Percentiles rank a stretch among this genome's conserved stretches.
Evolutionary conservation across 2,329 filamentous ascomycete genomes (phyloP).

Genomic region (Cytospora mali): DNA sequence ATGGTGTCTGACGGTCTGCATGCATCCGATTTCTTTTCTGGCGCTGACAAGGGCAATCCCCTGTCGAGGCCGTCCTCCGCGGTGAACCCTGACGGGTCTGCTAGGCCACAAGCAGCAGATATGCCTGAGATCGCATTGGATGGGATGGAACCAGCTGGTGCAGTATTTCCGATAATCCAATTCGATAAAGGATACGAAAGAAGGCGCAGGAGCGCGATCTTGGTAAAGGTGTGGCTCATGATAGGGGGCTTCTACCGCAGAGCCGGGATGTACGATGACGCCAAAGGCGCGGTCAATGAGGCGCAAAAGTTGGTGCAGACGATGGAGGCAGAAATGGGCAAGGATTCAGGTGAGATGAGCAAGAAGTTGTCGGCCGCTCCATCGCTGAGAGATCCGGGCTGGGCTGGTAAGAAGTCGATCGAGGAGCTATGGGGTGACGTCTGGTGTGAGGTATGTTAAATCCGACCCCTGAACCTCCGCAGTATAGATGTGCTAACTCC

Average conservation of each 20-base stretch:
- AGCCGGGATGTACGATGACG: conserved; percentile 78
- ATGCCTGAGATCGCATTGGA: conserved; percentile 45
- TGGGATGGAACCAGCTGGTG: conserved; percentile 48
- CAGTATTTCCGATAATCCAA: conserved; percentile 54
- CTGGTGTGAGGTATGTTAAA: conserved; percentile 69
- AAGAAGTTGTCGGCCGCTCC: conserved; percentile 65
- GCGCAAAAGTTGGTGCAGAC: conserved; percentile 74
- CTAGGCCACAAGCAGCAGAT: conserved; percentile 44
- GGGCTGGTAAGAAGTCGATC: conserved; percentile 79
- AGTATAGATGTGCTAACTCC: conserved; percentile 1
- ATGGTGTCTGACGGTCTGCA: conserved; percentile 41
- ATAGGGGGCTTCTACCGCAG: conserved; percentile 87
- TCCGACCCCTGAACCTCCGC: not conserved
- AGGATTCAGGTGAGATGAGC: conserved; percentile 59
- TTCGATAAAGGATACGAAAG: conserved; percentile 58
- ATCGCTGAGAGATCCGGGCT: conserved; percentile 66
- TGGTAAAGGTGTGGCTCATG: conserved; percentile 86
- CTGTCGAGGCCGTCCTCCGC: conserved; percentile 49
- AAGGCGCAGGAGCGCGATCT: conserved; percentile 52
- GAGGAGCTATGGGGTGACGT: conserved; percentile 87
- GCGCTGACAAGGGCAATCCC: conserved; percentile 40
- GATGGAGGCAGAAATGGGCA: conserved; percentile 68
- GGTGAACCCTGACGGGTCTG: conserved; percentile 45
- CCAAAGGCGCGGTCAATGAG: conserved; percentile 77
- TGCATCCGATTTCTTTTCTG: conserved; percentile 49